A percentile compares a stretch with the other conserved stretches of the same genome.
Conservation (phyloP, 2,329 filamentous ascomycete genomes). For the Colletotrichum scovillei region DNA sequence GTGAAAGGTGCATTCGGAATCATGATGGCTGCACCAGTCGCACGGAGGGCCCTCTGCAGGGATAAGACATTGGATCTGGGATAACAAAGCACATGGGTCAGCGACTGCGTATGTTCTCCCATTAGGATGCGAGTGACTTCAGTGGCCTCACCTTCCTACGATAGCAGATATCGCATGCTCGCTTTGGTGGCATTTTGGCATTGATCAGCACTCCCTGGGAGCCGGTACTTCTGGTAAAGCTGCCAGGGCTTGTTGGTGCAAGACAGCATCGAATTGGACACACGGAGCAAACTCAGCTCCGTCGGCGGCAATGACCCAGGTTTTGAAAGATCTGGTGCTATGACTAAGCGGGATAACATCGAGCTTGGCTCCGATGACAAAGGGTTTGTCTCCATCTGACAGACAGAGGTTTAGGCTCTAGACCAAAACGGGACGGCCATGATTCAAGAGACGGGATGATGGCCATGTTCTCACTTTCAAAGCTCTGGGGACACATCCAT, state of each 20-base stretch:
- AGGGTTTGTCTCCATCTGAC: not conserved
- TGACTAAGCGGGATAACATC: not conserved
- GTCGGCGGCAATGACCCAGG: not conserved
- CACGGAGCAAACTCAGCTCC: not conserved
- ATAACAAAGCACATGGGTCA: too few species aligned
- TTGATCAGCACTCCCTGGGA: not conserved
- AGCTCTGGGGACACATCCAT: not conserved
- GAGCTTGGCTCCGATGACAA: not conserved
- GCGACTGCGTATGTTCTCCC: not conserved
- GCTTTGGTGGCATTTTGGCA: constrained; percentile 18
- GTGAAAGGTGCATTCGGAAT: constrained; percentile 3
- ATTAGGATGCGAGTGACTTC: accelerated
- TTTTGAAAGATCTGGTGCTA: accelerated
- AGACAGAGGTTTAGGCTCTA: not conserved
- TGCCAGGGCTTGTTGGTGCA: not conserved
- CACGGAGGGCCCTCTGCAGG: constrained; percentile 1
- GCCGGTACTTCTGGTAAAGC: not conserved
- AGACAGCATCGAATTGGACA: not conserved
- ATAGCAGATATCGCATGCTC: constrained; percentile 24
- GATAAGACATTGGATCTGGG: constrained; percentile 23
- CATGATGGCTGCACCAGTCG: constrained; percentile 27
- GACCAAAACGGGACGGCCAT: not conserved
- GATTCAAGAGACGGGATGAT: not conserved
- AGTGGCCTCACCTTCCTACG: not conserved
- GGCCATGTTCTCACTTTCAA: not conserved